Conservation (phyloP, 352 stramenopile genomes). For the Pythium pyrilobum region DNA sequence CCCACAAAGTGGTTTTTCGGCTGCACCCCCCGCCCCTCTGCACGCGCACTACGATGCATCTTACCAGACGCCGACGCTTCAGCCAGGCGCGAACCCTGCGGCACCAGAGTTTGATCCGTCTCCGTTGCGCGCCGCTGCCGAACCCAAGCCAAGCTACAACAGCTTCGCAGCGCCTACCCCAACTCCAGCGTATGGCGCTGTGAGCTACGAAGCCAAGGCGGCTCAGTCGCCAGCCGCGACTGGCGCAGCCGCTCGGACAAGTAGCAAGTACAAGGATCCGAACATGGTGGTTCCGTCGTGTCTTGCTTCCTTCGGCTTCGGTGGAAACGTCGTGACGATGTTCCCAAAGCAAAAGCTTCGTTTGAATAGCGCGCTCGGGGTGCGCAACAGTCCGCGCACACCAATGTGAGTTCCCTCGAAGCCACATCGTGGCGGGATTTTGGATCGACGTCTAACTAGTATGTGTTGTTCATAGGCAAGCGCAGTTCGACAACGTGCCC, state of each 20-base stretch:
- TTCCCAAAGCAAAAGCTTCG: conserved; percentile 84
- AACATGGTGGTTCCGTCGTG: conserved; percentile 68
- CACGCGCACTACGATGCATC: neutral
- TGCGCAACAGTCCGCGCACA: conserved; percentile 56
- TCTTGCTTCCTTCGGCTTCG: conserved; percentile 80
- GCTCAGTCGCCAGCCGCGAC: neutral
- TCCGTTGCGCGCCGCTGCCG: neutral
- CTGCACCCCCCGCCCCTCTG: too few species aligned
- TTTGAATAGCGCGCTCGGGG: conserved; percentile 45
- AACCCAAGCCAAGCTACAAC: neutral
- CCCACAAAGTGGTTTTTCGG: too few species aligned
- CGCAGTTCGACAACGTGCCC: conserved; percentile 42
- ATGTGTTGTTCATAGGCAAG: conserved; percentile 17
- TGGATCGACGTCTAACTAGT: neutral
- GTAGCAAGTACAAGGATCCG: conserved; percentile 82
- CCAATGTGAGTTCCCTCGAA: conserved; percentile 31
- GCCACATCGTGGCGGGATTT: neutral
- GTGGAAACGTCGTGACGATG: conserved; percentile 87
- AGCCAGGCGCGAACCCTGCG: neutral
- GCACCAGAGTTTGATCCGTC: neutral
- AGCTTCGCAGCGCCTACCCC: neutral
- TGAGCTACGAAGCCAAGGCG: conserved; percentile 10
- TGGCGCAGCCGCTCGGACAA: conserved; percentile 13
- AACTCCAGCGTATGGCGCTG: neutral
- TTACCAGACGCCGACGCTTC: conserved; percentile 8